Evolutionary conservation across 2,329 filamentous ascomycete species (phyloP).

Genomic region (Aaosphaeria arxii): DNA sequence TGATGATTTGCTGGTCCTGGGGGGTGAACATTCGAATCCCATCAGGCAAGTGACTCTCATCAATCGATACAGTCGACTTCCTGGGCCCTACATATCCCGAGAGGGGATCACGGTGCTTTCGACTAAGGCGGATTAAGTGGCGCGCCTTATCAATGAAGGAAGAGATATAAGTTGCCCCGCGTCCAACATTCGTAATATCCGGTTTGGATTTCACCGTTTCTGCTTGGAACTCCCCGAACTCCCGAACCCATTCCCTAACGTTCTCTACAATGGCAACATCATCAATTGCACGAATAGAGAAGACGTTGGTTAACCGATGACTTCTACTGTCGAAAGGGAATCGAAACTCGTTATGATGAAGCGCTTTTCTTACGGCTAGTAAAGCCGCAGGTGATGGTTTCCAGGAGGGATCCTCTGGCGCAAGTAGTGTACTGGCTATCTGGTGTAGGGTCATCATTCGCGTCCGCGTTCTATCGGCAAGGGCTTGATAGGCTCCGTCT

Average conservation of each 20-base stretch:
- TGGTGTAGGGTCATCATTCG: slow-evolving; percentile 48
- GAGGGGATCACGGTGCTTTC: slow-evolving; percentile 33
- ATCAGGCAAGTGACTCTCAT: slow-evolving; percentile 14
- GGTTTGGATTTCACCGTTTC: not conserved
- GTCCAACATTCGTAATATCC: not conserved
- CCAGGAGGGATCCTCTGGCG: slow-evolving; percentile 14
- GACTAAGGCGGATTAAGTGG: slow-evolving; percentile 38
- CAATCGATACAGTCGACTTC: slow-evolving; percentile 12
- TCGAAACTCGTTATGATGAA: slow-evolving; percentile 58
- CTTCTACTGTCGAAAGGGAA: slow-evolving; percentile 56
- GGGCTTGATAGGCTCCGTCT: slow-evolving; percentile 48
- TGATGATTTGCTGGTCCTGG: slow-evolving; percentile 56
- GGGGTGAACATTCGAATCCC: slow-evolving; percentile 44
- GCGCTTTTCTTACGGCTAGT: slow-evolving; percentile 67
- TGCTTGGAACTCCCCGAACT: slow-evolving; percentile 44
- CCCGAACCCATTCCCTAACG: slow-evolving; percentile 53
- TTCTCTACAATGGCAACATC: slow-evolving; percentile 53
- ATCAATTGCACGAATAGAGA: slow-evolving; percentile 58
- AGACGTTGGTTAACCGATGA: slow-evolving; percentile 56
- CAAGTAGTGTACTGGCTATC: slow-evolving; percentile 44
- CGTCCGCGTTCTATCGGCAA: slow-evolving; percentile 44
- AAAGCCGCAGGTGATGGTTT: slow-evolving; percentile 47
- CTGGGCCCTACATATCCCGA: slow-evolving; percentile 30
- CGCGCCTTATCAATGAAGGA: slow-evolving; percentile 42
- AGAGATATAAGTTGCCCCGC: slow-evolving; percentile 28